Conservation (phyloP, 2,329 filamentous ascomycete genomes). For the Polychaeton citri region DNA sequence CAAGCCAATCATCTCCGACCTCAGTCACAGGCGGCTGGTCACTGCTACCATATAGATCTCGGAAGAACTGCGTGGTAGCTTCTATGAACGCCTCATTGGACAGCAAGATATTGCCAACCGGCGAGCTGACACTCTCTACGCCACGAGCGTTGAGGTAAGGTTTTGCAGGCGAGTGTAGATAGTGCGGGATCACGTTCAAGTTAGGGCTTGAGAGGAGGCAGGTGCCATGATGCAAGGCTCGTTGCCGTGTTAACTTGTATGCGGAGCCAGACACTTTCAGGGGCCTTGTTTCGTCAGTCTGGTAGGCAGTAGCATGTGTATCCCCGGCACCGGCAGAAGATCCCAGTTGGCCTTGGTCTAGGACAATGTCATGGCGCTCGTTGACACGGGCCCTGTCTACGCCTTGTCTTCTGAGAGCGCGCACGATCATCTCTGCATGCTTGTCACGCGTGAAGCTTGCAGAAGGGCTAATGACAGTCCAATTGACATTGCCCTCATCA, state of each 20-base stretch:
- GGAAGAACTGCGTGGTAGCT: constrained; percentile 46
- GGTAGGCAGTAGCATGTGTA: constrained; percentile 33
- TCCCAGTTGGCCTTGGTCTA: constrained; percentile 37
- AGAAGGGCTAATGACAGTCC: constrained; percentile 76
- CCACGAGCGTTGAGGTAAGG: constrained; percentile 67
- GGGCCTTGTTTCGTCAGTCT: constrained; percentile 22
- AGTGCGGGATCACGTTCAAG: constrained; percentile 51
- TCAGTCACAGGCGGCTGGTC: not conserved
- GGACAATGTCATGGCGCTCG: constrained; percentile 82
- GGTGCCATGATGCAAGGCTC: constrained; percentile 86
- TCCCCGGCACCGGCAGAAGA: constrained; percentile 21
- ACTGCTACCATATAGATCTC: constrained; percentile 44
- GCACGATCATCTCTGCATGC: constrained; percentile 85
- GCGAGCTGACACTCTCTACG: constrained; percentile 81
- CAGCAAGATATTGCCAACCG: constrained; percentile 64
- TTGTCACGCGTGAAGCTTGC: constrained; percentile 66
- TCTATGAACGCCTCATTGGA: constrained; percentile 30
- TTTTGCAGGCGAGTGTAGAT: constrained; percentile 67
- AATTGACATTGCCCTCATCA: constrained; percentile 87
- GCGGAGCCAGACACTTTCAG: constrained; percentile 86
- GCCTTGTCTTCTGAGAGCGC: constrained; percentile 55
- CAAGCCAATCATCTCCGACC: constrained; percentile 41
- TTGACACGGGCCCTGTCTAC: constrained; percentile 59
- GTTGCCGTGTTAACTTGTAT: constrained; percentile 73
- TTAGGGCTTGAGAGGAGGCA: constrained; percentile 71